Conservation (phyloP, 2,329 filamentous ascomycete genomes). For the Emmonsiellopsis sp. region DNA sequence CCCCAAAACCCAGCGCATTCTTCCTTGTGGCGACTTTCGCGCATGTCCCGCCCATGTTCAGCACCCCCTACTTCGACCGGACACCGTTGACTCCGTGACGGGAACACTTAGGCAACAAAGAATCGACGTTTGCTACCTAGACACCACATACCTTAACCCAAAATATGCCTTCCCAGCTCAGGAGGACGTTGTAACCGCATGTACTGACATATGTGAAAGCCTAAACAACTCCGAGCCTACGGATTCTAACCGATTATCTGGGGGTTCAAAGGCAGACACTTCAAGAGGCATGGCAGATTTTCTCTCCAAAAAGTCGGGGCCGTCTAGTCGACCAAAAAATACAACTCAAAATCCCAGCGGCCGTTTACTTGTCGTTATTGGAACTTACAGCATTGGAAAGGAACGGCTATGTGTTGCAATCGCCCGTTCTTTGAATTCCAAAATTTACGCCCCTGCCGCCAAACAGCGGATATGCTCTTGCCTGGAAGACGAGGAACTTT, state of each 20-base stretch:
- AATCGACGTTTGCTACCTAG: constrained; percentile 91
- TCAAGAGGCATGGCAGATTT: constrained; percentile 57
- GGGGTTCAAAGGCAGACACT: constrained; percentile 46
- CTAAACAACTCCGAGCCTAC: constrained; percentile 59
- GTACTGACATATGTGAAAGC: constrained; percentile 76
- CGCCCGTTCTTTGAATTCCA: constrained; percentile 71
- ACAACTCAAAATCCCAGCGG: constrained; percentile 34
- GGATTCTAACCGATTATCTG: constrained; percentile 40
- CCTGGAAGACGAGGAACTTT: constrained; percentile 76
- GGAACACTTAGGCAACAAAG: constrained; percentile 71
- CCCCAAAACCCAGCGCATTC: constrained; percentile 61
- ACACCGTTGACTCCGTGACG: constrained; percentile 59
- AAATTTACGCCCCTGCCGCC: constrained; percentile 75
- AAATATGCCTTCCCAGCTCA: constrained; percentile 92
- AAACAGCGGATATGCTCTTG: constrained; percentile 81
- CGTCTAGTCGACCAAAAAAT: constrained; percentile 26
- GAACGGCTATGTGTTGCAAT: constrained; percentile 92
- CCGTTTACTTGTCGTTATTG: constrained; percentile 80
- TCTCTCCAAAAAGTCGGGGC: constrained; percentile 39
- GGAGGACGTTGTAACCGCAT: constrained; percentile 75
- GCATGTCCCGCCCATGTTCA: constrained; percentile 76
- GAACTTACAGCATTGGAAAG: constrained; percentile 97
- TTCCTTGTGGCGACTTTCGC: constrained; percentile 94
- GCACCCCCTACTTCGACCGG: constrained; percentile 72
- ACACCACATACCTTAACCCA: constrained; percentile 93